Evolutionary conservation across 805 yeast species (phyloP).

Genomic region (Saturnispora sekii): DNA sequence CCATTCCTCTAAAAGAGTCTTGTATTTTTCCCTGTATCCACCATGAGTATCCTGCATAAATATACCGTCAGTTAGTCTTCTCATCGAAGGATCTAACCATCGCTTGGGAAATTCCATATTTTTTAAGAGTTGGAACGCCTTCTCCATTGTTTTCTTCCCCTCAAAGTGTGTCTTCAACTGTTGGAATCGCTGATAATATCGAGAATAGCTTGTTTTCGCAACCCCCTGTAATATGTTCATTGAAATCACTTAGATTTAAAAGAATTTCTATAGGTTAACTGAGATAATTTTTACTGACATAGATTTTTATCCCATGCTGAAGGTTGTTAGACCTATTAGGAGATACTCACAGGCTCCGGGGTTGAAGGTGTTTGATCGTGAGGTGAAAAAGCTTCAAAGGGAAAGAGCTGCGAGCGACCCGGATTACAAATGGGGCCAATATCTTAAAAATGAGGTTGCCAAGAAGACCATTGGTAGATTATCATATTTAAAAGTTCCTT

Average conservation of each 20-base stretch:
- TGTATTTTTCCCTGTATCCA: constrained; percentile 10
- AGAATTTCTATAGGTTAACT: not conserved
- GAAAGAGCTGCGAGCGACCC: constrained; percentile 37
- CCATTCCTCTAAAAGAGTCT: constrained; percentile 5
- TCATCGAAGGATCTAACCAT: constrained; percentile 2
- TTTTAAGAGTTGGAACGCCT: not conserved
- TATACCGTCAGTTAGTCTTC: constrained; percentile 12
- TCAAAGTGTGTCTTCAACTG: not conserved
- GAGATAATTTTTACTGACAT: not conserved
- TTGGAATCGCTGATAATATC: constrained; percentile 4
- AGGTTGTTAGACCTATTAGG: constrained; percentile 1
- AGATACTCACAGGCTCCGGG: constrained; percentile 6
- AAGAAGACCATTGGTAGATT: constrained; percentile 63
- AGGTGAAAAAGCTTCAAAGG: constrained; percentile 52
- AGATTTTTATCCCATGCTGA: constrained; percentile 1
- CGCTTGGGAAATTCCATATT: constrained; percentile 1
- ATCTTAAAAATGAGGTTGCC: constrained; percentile 67
- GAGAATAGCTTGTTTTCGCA: not conserved
- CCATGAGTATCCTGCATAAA: constrained; percentile 10
- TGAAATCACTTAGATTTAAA: not conserved
- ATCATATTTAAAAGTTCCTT: constrained; percentile 59
- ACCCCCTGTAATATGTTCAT: not conserved
- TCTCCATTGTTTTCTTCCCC: not conserved
- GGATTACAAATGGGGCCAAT: constrained; percentile 52
- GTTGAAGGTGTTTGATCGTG: constrained; percentile 48